Base-by-base conservation (phyloP, 1,284 basidiomycete genomes). In the Flammula alnicola region DNA sequence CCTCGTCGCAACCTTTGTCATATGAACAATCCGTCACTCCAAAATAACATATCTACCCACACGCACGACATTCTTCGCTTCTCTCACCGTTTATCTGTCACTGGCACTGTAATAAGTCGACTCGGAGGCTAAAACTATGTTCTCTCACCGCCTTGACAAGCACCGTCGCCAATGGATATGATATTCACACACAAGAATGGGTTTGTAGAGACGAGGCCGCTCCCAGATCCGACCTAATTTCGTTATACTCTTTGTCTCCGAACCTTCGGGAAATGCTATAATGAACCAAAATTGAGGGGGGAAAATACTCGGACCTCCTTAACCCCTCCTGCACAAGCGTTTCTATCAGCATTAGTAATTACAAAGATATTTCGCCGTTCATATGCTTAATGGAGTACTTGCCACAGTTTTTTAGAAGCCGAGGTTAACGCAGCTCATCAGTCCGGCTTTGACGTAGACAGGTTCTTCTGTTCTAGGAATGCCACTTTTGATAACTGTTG, bases 341-440 rank as follows among this genome's bases (percentile, higher is more conserved):
- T n/a, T n/a, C n/a, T n/a, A n/a, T n/a, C n/a, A n/a, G n/a, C n/a
- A n/a, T n/a, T n/a, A 20, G 33, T 12, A 20, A 39, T 39, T 26
- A 32, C 27, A 26, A 19, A 16, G 10, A n/a, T 16, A 5, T 25
- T 35, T 45, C 30, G 33, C 32, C 43, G 44, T 26, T 32, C 27
- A 30, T 22, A 33, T 25, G 16, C 52, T 35, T 40, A 47, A 56
- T 49, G 55, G 55, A 40, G 51, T 31, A 51, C 44, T 37, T 33
- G 40, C 40, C 31, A 22, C 25, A 40, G 12, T 37, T 25, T 47
- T 38, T 35, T 33, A 49, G 54, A 51, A 57, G 44, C 50, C 47
- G 62, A 63, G 49, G 54, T 56, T 43, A 55, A 39, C 47, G 44
- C 38, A 39, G 48, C 29, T 55, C 50, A 57, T 57, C 57, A 54